Conservation (phyloP, 768 basidiomycete species). For the Boletus reticuloceps region DNA sequence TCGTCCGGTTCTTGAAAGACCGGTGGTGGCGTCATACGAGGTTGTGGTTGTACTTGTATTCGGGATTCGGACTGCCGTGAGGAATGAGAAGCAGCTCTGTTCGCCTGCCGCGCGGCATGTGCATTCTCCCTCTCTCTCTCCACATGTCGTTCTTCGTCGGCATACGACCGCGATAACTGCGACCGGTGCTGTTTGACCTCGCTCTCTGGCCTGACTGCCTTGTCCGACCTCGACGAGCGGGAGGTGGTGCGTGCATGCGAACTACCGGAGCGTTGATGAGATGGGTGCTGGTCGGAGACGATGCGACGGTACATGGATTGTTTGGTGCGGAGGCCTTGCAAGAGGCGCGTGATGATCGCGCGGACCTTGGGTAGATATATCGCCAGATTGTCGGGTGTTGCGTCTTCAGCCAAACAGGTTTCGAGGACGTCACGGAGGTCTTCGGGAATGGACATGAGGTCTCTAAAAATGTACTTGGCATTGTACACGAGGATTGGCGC, state of each 20-base stretch:
- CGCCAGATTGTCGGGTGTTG: constrained; percentile 80
- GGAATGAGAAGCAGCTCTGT: constrained; percentile 37
- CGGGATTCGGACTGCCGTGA: constrained; percentile 34
- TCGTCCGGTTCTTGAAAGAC: constrained; percentile 34
- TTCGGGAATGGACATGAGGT: constrained; percentile 83
- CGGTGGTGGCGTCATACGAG: constrained; percentile 27
- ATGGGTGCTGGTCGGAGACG: constrained; percentile 53
- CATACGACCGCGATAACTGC: constrained; percentile 42
- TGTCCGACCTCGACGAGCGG: constrained; percentile 52
- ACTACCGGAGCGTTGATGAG: constrained; percentile 44
- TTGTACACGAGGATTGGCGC: constrained; percentile 12
- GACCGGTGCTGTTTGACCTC: constrained; percentile 46
- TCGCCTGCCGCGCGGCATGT: constrained; percentile 39
- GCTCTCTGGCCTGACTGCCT: constrained; percentile 37
- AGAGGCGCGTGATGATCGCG: constrained; percentile 86
- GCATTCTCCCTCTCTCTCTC: constrained; percentile 40
- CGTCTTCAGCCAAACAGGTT: constrained; percentile 88
- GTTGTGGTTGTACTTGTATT: constrained; percentile 24
- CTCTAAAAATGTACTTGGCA: constrained; percentile 46
- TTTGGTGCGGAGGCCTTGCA: constrained; percentile 90
- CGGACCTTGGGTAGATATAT: constrained; percentile 89
- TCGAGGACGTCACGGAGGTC: constrained; percentile 89
- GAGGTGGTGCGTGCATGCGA: constrained; percentile 54
- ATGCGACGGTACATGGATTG: constrained; percentile 84
- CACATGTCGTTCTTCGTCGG: constrained; percentile 36